These are phyloP conservation scores for Coccinonectria pachysandricola DNA, from an alignment of 2,329 filamentous ascomycete species.

Conservation along the genomic window DNA sequence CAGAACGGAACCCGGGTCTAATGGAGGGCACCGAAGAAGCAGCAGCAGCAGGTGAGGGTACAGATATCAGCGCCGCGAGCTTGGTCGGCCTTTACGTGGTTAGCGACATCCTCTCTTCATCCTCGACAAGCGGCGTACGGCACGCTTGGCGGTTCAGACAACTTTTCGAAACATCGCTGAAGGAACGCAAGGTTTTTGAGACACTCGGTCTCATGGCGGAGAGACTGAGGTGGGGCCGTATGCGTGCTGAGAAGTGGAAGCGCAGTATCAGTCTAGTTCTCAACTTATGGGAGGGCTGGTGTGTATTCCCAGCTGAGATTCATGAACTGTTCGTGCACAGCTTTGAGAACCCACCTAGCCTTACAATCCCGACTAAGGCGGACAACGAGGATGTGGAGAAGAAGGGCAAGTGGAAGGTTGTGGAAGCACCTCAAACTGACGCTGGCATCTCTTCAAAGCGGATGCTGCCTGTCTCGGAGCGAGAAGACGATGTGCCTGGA, in stretches of 20 bases:
- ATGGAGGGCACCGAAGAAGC: slow-evolving; percentile 26
- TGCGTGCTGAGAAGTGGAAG: slow-evolving; percentile 79
- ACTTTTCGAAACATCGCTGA: slow-evolving; percentile 65
- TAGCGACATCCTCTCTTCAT: slow-evolving; percentile 69
- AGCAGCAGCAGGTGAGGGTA: slow-evolving; percentile 31
- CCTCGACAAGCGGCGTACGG: slow-evolving; percentile 64
- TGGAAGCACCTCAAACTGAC: slow-evolving; percentile 25
- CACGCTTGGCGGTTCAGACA: slow-evolving; percentile 82
- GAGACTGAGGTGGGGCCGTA: slow-evolving; percentile 64
- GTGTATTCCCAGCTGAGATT: slow-evolving; percentile 61
- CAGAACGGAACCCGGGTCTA: slow-evolving; percentile 33
- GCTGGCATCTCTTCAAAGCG: slow-evolving; percentile 3
- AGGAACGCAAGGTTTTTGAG: slow-evolving; percentile 60
- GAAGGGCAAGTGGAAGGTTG: slow-evolving; percentile 39
- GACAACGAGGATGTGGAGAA: slow-evolving; percentile 21
- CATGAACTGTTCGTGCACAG: slow-evolving; percentile 60
- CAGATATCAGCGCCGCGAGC: slow-evolving; percentile 61
- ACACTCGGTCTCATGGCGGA: slow-evolving; percentile 64
- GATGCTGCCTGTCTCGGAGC: slow-evolving; percentile 16
- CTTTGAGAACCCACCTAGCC: slow-evolving; percentile 59
- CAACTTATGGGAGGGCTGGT: slow-evolving; percentile 61
- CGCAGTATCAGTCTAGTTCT: slow-evolving; percentile 61
- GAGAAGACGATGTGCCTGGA: slow-evolving; percentile 39
- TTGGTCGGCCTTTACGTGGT: slow-evolving; percentile 72
- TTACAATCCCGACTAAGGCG: slow-evolving; percentile 20